Evolutionary conservation across 345 rosid species (phyloP).

Genomic region (Populus pruinosa): DNA sequence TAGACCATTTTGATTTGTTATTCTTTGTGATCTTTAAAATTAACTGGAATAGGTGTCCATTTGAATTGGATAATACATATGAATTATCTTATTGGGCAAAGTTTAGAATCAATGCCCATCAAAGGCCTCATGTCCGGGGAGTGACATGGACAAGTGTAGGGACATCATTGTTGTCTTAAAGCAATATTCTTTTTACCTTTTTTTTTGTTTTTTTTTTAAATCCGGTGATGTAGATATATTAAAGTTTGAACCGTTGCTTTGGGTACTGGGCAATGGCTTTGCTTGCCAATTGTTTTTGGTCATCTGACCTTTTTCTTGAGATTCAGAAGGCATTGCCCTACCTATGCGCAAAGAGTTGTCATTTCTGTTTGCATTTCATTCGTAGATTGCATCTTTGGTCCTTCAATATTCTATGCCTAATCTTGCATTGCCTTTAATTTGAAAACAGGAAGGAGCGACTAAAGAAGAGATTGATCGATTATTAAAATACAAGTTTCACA

Average conservation of each 20-base stretch:
- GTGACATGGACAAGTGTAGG: neutral
- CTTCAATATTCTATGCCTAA: slow-evolving; percentile 6
- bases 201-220: no score
- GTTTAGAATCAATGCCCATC: neutral
- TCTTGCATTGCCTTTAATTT: neutral
- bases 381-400: neutral
- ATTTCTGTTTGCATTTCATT: neutral
- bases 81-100: no score
- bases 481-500: slow-evolving; percentile 58
- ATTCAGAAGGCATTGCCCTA: neutral
- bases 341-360: neutral
- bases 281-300: neutral
- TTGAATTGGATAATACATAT: no score
- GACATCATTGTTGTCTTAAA: no score
- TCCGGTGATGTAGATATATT: no score
- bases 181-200: no score
- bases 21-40: neutral
- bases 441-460: slow-evolving; percentile 77
- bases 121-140: neutral
- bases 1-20: neutral
- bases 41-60: neutral
- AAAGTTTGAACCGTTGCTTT: no score
- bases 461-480: slow-evolving; percentile 67
- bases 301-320: neutral
- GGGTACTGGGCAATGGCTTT: no score